Percentiles rank a stretch among this genome's conserved stretches.
Conservation (phyloP, 2,329 filamentous ascomycete genomes). For the Lasiodiplodia citricola region DNA sequence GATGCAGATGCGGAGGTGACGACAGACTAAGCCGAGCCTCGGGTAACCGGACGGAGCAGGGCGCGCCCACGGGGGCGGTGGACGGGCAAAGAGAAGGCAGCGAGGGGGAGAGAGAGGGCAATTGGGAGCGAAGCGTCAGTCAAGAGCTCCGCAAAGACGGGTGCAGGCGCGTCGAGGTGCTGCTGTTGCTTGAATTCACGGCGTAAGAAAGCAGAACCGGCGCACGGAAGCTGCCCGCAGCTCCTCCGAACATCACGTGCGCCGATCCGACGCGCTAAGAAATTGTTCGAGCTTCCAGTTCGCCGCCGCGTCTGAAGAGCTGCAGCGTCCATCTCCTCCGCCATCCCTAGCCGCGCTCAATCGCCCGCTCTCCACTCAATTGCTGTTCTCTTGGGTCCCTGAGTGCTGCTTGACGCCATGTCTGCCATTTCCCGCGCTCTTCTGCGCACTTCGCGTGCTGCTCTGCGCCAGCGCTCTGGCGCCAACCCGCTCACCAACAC, state of each 20-base stretch:
- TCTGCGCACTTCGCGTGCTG: conserved; percentile 78
- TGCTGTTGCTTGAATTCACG: not conserved
- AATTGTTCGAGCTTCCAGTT: conserved; percentile 30
- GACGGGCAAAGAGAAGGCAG: not conserved
- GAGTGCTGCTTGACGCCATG: conserved; percentile 61
- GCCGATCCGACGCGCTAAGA: conserved; percentile 34
- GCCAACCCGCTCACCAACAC: conserved; percentile 78
- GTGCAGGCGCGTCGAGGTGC: not conserved
- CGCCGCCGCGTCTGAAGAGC: conserved; percentile 13
- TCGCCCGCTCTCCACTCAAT: conserved; percentile 34
- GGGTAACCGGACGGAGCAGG: conserved; percentile 38
- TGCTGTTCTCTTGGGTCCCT: conserved; percentile 28
- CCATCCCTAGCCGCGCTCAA: conserved; percentile 36
- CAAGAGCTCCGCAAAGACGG: conserved; percentile 23
- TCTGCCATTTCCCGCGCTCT: conserved; percentile 82
- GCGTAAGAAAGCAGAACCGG: not conserved
- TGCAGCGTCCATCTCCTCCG: conserved; percentile 27
- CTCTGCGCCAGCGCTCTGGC: conserved; percentile 68
- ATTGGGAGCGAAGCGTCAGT: conserved; percentile 25
- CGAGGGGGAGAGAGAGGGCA: not conserved
- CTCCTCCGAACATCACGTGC: conserved; percentile 20
- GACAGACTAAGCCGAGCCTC: conserved; percentile 40
- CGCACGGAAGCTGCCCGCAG: conserved; percentile 9
- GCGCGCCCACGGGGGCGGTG: not conserved
- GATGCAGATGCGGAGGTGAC: conserved; percentile 15